Percentiles rank a stretch among this genome's conserved stretches.
These are phyloP conservation scores for Elasticomyces elasticus DNA, from an alignment of 495 filamentous ascomycete genomes.

Conservation along the genomic window DNA sequence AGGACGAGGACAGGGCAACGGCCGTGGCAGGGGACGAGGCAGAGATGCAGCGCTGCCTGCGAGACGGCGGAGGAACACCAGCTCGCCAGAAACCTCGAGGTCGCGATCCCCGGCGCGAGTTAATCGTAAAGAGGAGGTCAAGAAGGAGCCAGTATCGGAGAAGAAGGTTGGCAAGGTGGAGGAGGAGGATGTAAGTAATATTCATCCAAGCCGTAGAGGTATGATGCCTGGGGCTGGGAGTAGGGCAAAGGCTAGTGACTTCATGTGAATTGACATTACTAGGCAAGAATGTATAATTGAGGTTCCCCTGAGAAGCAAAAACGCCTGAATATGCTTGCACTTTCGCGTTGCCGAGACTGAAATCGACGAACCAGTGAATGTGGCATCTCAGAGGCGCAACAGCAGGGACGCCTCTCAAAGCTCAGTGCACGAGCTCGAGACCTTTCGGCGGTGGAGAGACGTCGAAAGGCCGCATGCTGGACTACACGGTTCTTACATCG, in stretches of 20 bases:
- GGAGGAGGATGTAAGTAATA: slow-evolving; percentile 21
- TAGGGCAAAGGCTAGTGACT: slow-evolving; percentile 24
- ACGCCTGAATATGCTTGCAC: no score
- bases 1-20: not conserved
- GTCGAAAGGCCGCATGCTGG: no score
- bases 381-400: no score
- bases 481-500: no score
- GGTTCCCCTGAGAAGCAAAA: no score
- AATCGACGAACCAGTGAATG: no score
- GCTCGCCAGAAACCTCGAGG: slow-evolving; percentile 13
- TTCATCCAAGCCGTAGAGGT: slow-evolving; percentile 22
- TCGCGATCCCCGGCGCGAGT: slow-evolving; percentile 17
- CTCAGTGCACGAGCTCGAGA: no score
- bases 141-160: not conserved
- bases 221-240: slow-evolving; percentile 17
- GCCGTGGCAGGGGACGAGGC: not conserved
- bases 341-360: no score
- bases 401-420: no score
- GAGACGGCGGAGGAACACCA: slow-evolving; percentile 18
- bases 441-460: no score
- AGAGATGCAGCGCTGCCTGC: not conserved
- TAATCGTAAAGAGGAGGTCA: slow-evolving; percentile 1
- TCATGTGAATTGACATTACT: slow-evolving; percentile 7
- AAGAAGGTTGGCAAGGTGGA: not conserved
- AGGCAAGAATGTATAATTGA: not conserved